A percentile compares a stretch with the other conserved stretches of the same genome.
phyloP scores from a whole-genome alignment of 345 rosid species.

The Triadica sebifera region DNA sequence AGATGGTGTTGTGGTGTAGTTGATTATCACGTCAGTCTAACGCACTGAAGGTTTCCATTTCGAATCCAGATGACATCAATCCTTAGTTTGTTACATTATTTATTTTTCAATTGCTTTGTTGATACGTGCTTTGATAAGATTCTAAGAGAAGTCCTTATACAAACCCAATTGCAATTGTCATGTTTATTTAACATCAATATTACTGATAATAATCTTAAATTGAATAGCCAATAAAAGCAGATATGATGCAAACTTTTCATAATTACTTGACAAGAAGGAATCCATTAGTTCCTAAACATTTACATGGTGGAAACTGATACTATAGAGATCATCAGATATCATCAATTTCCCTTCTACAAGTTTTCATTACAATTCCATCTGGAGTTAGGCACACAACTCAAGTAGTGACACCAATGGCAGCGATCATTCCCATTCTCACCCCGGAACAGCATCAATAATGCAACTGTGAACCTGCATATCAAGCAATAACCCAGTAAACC shows the following conservation, averaged over 20 bases:
- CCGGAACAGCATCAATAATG: slow-evolving; percentile 30
- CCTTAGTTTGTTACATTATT: neutral
- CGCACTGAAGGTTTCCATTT: slow-evolving; percentile 96
- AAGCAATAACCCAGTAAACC: neutral
- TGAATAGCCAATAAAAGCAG: no score
- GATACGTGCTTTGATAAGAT: no score
- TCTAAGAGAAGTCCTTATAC: no score
- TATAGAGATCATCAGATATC: no score
- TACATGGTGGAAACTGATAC: neutral
- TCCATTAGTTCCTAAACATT: neutral
- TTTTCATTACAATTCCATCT: slow-evolving; percentile 26
- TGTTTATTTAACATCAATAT: neutral
- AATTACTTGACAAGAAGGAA: neutral
- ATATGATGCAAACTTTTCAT: neutral
- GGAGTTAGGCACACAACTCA: slow-evolving; percentile 30
- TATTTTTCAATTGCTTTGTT: neutral
- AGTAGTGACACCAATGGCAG: slow-evolving; percentile 34
- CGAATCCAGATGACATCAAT: slow-evolving; percentile 83
- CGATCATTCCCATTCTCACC: slow-evolving; percentile 29
- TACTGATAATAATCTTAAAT: neutral
- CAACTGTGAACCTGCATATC: slow-evolving; percentile 22
- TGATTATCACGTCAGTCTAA: slow-evolving; percentile 99
- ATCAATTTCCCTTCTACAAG: neutral
- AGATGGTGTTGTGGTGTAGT: slow-evolving; percentile 90
- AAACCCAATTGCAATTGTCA: neutral